Percentiles rank a stretch among this genome's conserved stretches.
phyloP scores from a whole-genome alignment of 345 rosid species.

The Citrus trifoliata region DNA sequence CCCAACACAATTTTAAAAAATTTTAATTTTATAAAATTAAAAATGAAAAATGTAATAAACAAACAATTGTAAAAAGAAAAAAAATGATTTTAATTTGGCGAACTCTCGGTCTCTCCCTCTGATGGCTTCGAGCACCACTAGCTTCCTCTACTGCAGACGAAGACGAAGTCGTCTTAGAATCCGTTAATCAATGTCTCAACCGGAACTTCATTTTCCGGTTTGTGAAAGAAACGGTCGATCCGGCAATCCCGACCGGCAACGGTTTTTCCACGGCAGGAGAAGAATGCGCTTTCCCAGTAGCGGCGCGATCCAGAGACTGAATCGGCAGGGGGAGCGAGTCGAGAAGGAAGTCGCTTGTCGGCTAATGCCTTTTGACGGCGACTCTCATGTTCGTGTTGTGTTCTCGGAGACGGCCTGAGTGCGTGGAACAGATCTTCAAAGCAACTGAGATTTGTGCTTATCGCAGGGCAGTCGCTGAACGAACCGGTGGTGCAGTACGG shows the following conservation, averaged over 20 bases:
- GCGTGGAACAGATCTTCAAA: conserved; percentile 69
- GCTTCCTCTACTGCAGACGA: no score
- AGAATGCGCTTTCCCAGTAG: conserved; percentile 20
- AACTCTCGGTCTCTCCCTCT: no score
- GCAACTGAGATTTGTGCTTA: conserved; percentile 55
- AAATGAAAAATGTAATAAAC: no score
- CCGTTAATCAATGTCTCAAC: conserved; percentile 8
- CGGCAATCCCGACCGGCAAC: conserved; percentile 48
- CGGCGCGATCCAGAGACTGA: conserved; percentile 25
- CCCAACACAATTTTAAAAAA: no score
- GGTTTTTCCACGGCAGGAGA: conserved; percentile 26
- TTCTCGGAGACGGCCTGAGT: conserved; percentile 66
- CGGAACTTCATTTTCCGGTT: conserved; percentile 36
- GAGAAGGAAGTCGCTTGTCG: conserved; percentile 75
- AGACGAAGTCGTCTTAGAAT: no score
- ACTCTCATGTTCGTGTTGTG: conserved; percentile 24
- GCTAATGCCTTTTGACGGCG: conserved; percentile 75
- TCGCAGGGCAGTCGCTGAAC: conserved; percentile 77
- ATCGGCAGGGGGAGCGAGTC: conserved; percentile 71
- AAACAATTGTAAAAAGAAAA: no score
- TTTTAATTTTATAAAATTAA: no score
- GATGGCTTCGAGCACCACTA: no score
- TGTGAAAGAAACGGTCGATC: conserved; percentile 64
- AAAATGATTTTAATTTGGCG: no score
- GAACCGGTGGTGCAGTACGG: conserved; percentile 91